Evolutionary conservation across 129 eudicot species (phyloP), one percentile per base, ranked within the genome.

Genomic region (Silybum marianum): DNA sequence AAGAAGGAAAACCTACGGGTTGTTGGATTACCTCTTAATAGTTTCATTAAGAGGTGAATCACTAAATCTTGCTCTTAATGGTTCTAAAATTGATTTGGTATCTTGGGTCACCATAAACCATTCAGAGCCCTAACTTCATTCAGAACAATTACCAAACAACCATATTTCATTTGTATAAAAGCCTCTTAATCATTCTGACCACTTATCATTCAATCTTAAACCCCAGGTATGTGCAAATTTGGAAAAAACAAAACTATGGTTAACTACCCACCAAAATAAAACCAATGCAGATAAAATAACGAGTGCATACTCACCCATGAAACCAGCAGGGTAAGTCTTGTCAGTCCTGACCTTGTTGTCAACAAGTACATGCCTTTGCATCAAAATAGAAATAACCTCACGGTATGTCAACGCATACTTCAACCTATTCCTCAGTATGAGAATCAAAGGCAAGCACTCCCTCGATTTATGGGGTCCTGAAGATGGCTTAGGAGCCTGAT

Each of bases 391-490:
- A 28, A 83, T 82, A 51, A 88, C 92, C 36, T 88, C 92, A 69
- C 89, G 86, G 40, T 88, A 88, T 3, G 88, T 86, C 13, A 88
- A 87, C 19, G 92, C 92, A 83, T 88, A 88, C 80, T 86, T 88
- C 76, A 88, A 62, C 80, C 87, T 88, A 80, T 88, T 88, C 28
- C 91, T 82, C 58, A 88, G 72, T 0, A 88, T 88, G 21, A 88
- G 89, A 38, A 88, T 77, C 84, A 88, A 66, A 14, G 92, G 92
- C 74, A 88, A 63, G 74, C 91, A 88, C 74, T 88, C 91, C 80
- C 91, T 86, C 5, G 89, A 80, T 74, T 88, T 88, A 71, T 88
- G 92, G 67, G 92, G 92, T 58, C 92, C 92, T 51, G 92, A 88
- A 46, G 92, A 88, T 28, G 92, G 92, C 82, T 88, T 88, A 32